Base-by-base conservation (phyloP, 306 rosid genomes). In the Quercus cerris region DNA sequence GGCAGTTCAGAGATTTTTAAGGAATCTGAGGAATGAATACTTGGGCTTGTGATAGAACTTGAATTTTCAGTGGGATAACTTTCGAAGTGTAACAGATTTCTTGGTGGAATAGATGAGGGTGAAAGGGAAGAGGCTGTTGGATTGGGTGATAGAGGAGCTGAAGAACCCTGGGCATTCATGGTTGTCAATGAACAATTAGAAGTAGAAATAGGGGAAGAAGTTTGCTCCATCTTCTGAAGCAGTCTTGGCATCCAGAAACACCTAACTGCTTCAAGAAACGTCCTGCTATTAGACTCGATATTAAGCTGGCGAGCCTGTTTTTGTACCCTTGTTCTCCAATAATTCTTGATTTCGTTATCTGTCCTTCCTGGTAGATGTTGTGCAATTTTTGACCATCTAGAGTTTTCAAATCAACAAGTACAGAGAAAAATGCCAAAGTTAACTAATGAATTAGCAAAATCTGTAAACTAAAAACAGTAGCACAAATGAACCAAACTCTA, bases 351-450 rank as follows among this genome's bases (percentile, higher is more conserved):
- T 84, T 94, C 98, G 22, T 94, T 94, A 79, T 94, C 98, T 10
- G 98, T 94, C 87, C 97, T 89, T 84, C 97, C 98, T 0, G 97
- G 98, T 38, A 94, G 88, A 76, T 87, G 94, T 28, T 92, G 97
- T 5, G 97, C 97, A 84, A 94, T 94, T 78, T 90, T 94, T 14
- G 97, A 92, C 98, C 98, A 94, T 82, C 97, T 94, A 41, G 38
- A 18, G n/a, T 68, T 68, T 19, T 22, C 54, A 68, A 67, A 35
- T 35, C 49, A 18, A 67, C 72, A 28, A 27, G 14, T 12, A 61
- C 25, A 14, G 31, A 61, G 5, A 61, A 61, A 23, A 61, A 61
- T 25, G 67, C 18, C 15, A 4, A 11, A 59, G 33, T 59, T 59
- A 23, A 20, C 23, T 27, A 22, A 9, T 12, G 25, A 63, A 63